phyloP scores from a whole-genome alignment of 139 green algal genomes.

The Micractinium sp. region DNA sequence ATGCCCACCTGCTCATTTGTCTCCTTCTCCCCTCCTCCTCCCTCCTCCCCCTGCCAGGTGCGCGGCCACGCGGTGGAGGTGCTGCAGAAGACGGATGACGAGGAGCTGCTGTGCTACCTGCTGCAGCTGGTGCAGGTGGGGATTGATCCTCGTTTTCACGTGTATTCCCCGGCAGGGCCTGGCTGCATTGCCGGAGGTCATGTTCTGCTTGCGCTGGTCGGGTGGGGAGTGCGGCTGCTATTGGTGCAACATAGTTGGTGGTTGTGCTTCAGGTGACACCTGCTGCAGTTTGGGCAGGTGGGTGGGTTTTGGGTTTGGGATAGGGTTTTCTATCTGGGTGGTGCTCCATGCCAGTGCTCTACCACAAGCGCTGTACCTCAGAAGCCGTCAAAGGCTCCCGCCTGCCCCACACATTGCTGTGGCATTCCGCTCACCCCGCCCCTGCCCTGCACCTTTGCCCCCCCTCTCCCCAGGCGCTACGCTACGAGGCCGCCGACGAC shows the following conservation, averaged over 20 bases:
- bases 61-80: slow-evolving; percentile 75
- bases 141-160: background rate
- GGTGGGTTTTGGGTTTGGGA: background rate
- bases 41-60: slow-evolving; percentile 54
- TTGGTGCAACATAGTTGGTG: background rate
- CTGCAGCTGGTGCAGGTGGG: slow-evolving; percentile 90
- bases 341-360: background rate
- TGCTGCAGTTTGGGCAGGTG: background rate
- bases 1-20: background rate
- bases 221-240: background rate
- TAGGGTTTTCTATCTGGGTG: too few relatives aligned
- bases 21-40: background rate
- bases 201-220: too few relatives aligned
- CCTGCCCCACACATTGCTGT: background rate
- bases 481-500: slow-evolving; percentile 83
- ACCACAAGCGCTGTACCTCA: too few relatives aligned
- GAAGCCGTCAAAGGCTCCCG: too few relatives aligned
- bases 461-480: slow-evolving; percentile 74
- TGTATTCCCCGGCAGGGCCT: too few relatives aligned
- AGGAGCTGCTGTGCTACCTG: slow-evolving; percentile 92
- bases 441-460: background rate
- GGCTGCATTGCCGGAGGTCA: too few relatives aligned
- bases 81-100: slow-evolving; percentile 76
- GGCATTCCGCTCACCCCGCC: background rate
- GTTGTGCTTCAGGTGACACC: too few relatives aligned